Evolutionary conservation across 2,329 filamentous ascomycete species (phyloP).

Genomic region (Verticillium tricorpus): DNA sequence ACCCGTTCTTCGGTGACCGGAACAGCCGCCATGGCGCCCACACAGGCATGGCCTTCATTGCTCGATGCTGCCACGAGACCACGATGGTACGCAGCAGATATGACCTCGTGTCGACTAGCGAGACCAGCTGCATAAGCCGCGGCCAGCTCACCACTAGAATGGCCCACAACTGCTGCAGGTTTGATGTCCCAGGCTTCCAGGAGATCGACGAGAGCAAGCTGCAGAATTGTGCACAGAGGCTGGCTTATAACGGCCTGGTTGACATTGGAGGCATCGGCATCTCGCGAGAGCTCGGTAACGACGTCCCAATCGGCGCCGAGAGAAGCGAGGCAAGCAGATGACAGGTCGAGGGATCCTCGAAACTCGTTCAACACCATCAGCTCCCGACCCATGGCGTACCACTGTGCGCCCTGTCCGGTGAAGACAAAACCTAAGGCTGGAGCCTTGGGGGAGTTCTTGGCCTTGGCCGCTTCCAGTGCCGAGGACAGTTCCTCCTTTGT

Average conservation of each 20-base stretch:
- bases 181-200: slow-evolving; percentile 22
- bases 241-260: slow-evolving; percentile 20
- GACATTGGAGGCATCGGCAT: slow-evolving; percentile 14
- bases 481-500: not conserved
- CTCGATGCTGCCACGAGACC: not conserved
- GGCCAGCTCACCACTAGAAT: slow-evolving; percentile 33
- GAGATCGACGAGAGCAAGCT: slow-evolving; percentile 34
- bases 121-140: slow-evolving; percentile 25
- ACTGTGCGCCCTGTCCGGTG: slow-evolving; percentile 15
- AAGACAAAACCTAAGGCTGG: slow-evolving; percentile 11
- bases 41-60: not conserved
- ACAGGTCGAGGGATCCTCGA: not conserved
- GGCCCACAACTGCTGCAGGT: slow-evolving; percentile 25
- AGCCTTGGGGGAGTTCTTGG: not conserved
- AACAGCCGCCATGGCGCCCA: not conserved
- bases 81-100: not conserved
- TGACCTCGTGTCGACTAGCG: not conserved
- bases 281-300: not conserved
- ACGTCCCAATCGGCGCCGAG: not conserved
- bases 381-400: slow-evolving; percentile 12
- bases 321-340: not conserved
- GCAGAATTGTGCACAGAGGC: slow-evolving; percentile 36
- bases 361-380: slow-evolving; percentile 1
- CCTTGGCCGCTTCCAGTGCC: not conserved
- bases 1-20: not conserved